Conservation (phyloP, 805 yeast species). For the Ogataea henricii region DNA sequence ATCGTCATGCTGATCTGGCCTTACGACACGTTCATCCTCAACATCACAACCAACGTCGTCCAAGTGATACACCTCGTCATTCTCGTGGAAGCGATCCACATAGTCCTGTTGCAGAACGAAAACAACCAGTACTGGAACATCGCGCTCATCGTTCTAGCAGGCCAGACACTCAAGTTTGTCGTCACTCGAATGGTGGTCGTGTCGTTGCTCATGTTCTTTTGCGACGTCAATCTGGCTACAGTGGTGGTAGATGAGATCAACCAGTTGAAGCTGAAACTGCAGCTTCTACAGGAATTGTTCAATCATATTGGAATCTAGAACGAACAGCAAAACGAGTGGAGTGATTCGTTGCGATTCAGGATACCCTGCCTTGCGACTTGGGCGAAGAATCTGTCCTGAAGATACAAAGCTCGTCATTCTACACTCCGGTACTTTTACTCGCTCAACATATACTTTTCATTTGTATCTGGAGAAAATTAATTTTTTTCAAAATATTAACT, state of each 20-base stretch:
- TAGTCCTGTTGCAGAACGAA: conserved; percentile 29
- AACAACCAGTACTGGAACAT: conserved; percentile 34
- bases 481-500: too few relatives aligned
- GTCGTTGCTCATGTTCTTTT: conserved; percentile 23
- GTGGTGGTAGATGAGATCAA: conserved; percentile 29
- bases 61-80: conserved; percentile 34
- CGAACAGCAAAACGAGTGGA: neutral
- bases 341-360: too few relatives aligned
- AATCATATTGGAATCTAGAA: conserved; percentile 8
- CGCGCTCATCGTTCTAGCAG: conserved; percentile 25
- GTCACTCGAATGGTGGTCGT: conserved; percentile 24
- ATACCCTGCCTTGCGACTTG: too few relatives aligned
- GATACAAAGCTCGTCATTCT: too few relatives aligned
- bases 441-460: too few relatives aligned
- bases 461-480: too few relatives aligned
- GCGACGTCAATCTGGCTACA: conserved; percentile 21
- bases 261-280: conserved; percentile 25
- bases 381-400: too few relatives aligned
- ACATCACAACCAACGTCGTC: conserved; percentile 36
- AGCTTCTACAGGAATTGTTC: conserved; percentile 26
- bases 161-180: conserved; percentile 27
- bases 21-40: conserved; percentile 72
- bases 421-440: too few relatives aligned
- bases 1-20: conserved; percentile 96
- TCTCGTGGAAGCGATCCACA: conserved; percentile 36